Evolutionary conservation across 345 rosid genomes (phyloP).

Genomic region (Eucalyptus marginata): DNA sequence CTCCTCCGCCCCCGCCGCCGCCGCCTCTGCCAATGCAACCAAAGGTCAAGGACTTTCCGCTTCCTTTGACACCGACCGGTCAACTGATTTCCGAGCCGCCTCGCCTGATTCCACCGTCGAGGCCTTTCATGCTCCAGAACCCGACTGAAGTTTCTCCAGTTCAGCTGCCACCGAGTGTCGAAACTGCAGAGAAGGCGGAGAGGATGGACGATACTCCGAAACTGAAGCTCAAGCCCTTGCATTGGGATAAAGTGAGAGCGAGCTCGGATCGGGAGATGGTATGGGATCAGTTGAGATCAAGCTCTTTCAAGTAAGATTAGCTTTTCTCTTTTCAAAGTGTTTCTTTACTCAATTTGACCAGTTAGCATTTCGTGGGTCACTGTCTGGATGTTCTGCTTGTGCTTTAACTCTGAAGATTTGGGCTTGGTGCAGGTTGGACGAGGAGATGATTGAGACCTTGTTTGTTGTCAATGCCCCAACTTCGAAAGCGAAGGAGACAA

Average conservation of each 20-base stretch:
- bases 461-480: slow-evolving; percentile 55
- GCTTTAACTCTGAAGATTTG: not conserved
- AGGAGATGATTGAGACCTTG: slow-evolving; percentile 83
- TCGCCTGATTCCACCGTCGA: slow-evolving; percentile 45
- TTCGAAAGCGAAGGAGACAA: slow-evolving; percentile 39
- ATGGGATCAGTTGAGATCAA: slow-evolving; percentile 75
- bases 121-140: slow-evolving; percentile 49
- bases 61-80: slow-evolving; percentile 15
- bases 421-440: slow-evolving; percentile 56
- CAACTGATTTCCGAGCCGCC: slow-evolving; percentile 43
- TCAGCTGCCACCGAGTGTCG: slow-evolving; percentile 21
- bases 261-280: slow-evolving; percentile 98
- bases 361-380: not conserved
- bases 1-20: slow-evolving; percentile 20
- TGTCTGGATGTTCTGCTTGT: not conserved
- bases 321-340: not conserved
- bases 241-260: slow-evolving; percentile 97
- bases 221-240: slow-evolving; percentile 75
- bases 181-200: slow-evolving; percentile 16
- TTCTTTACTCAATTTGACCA: not conserved
- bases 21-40: slow-evolving; percentile 17
- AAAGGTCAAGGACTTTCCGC: slow-evolving; percentile 14
- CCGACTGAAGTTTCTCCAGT: slow-evolving; percentile 18
- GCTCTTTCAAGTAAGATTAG: slow-evolving; percentile 62
- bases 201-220: slow-evolving; percentile 28